Conservation (phyloP, 129 eudicot species). For the Lonicera japonica region DNA sequence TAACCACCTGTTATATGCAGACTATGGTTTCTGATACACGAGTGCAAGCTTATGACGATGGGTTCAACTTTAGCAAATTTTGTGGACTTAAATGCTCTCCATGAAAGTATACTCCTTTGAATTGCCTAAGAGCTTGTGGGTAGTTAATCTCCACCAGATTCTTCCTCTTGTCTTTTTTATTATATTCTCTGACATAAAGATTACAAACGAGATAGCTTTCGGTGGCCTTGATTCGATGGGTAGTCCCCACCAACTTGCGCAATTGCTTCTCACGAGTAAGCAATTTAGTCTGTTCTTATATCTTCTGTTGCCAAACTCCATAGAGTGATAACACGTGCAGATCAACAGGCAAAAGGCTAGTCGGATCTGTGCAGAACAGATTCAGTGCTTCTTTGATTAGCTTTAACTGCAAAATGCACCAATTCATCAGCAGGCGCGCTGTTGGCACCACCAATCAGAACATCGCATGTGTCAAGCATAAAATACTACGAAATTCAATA, state of each 20-base stretch:
- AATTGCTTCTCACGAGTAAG: slow-evolving; percentile 13
- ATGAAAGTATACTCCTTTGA: slow-evolving; percentile 18
- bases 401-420: neutral
- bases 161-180: slow-evolving; percentile 16
- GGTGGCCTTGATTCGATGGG: slow-evolving; percentile 36
- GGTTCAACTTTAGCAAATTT: slow-evolving; percentile 24
- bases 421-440: no score
- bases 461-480: no score
- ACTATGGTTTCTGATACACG: slow-evolving; percentile 6
- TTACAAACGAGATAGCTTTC: slow-evolving; percentile 31
- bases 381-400: neutral
- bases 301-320: no score
- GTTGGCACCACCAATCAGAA: no score
- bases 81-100: slow-evolving; percentile 16
- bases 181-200: slow-evolving; percentile 34
- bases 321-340: neutral
- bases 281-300: neutral
- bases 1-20: neutral
- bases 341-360: neutral
- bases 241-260: slow-evolving; percentile 36
- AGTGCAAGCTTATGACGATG: slow-evolving; percentile 31
- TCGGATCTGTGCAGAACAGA: neutral
- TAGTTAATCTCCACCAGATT: slow-evolving; percentile 21
- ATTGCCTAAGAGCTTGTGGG: slow-evolving; percentile 15
- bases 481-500: no score